These are phyloP conservation scores for Helianthus tuberosus DNA, from an alignment of 129 eudicot genomes.

Conservation along the genomic window DNA sequence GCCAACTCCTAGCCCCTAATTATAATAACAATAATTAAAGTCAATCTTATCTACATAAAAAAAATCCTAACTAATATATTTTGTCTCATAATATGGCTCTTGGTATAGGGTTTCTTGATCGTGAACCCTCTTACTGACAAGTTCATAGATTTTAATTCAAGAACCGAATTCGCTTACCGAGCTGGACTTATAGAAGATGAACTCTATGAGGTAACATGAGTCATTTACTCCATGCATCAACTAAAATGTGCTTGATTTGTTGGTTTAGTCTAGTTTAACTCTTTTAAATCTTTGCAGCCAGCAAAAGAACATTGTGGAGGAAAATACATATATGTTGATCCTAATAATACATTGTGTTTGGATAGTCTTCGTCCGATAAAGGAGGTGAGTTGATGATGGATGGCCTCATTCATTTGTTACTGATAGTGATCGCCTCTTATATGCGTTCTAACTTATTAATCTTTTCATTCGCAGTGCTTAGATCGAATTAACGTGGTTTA, in stretches of 20 bases:
- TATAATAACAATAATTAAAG: too few relatives aligned
- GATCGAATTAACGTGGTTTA: slow-evolving; percentile 13
- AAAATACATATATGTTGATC: slow-evolving; percentile 36
- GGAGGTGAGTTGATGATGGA: slow-evolving; percentile 20
- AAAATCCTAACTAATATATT: too few relatives aligned
- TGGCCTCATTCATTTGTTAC: background rate
- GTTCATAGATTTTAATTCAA: slow-evolving; percentile 31
- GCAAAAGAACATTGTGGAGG: slow-evolving; percentile 36
- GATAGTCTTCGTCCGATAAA: slow-evolving; percentile 28
- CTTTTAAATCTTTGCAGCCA: slow-evolving; percentile 21
- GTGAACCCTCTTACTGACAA: slow-evolving; percentile 33
- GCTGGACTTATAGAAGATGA: slow-evolving; percentile 38
- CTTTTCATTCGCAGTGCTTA: slow-evolving; percentile 24
- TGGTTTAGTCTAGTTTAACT: background rate
- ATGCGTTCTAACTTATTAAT: background rate
- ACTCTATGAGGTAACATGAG: slow-evolving; percentile 23
- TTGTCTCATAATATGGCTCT: background rate
- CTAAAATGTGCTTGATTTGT: background rate
- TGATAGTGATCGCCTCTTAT: background rate
- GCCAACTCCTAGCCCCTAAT: too few relatives aligned
- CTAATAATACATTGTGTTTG: slow-evolving; percentile 35
- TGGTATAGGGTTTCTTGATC: slow-evolving; percentile 40
- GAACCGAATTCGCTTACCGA: slow-evolving; percentile 32
- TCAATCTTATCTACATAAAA: too few relatives aligned
- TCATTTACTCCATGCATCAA: background rate